A percentile compares a stretch with the other conserved stretches of the same genome.
Evolutionary conservation across 129 eudicot genomes (phyloP).

Genomic region (Mikania micrantha): DNA sequence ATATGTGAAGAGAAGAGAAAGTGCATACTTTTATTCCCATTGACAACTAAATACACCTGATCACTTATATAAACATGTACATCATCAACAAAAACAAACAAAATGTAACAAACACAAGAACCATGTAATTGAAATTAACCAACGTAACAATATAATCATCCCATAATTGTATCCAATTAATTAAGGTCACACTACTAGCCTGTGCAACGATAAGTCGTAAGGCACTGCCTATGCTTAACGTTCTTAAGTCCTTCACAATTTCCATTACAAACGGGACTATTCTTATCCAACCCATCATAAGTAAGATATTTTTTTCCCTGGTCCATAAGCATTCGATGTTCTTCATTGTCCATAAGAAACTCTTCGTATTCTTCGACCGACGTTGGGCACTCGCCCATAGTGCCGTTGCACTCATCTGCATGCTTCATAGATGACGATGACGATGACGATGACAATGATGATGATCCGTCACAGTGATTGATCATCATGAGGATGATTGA

Average conservation of each 20-base stretch:
- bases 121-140: too few species aligned
- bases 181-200: not conserved
- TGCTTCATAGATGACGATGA: not conserved
- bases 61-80: not conserved
- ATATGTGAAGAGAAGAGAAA: too few species aligned
- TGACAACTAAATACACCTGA: not conserved
- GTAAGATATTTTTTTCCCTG: not conserved
- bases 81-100: not conserved
- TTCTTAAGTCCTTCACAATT: not conserved
- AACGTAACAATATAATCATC: too few species aligned
- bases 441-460: not conserved
- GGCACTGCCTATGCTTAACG: not conserved
- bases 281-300: not conserved
- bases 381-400: not conserved
- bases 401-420: not conserved
- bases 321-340: slow-evolving; percentile 1
- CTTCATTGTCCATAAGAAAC: slow-evolving; percentile 12
- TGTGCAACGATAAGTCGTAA: not conserved
- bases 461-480: not conserved
- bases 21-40: too few species aligned
- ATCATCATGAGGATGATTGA: not conserved
- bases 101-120: not conserved
- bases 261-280: not conserved
- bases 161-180: not conserved
- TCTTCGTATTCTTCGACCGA: not conserved